A percentile compares a stretch with the other conserved stretches of the same genome.
These are phyloP conservation scores for Fraxinus anomala DNA, from an alignment of 257 asterid genomes.

Conservation along the genomic window DNA sequence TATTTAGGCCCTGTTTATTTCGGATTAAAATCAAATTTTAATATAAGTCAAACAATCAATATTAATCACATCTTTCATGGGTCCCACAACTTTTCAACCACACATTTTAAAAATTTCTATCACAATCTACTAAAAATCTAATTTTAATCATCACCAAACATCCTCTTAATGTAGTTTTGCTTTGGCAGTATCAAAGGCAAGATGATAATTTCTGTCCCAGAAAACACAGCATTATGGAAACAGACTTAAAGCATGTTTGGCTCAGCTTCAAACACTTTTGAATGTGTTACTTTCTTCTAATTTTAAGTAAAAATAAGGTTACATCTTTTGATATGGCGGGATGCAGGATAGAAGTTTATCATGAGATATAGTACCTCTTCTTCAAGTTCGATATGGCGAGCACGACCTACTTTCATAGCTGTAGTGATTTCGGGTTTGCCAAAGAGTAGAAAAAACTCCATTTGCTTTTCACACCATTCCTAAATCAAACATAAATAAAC, in stretches of 20 bases:
- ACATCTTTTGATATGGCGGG: background rate
- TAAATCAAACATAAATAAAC: slow-evolving; percentile 20
- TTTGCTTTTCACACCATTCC: slow-evolving; percentile 98
- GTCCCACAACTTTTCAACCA: too few relatives aligned
- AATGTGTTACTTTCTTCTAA: background rate
- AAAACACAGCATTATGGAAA: background rate
- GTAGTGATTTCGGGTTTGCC: slow-evolving; percentile 61
- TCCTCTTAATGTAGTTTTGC: background rate
- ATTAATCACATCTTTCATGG: too few relatives aligned
- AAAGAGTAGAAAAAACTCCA: slow-evolving; percentile 52
- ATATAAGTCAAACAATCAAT: too few relatives aligned
- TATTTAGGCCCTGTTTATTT: too few relatives aligned
- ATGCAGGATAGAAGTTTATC: background rate
- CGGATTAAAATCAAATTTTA: too few relatives aligned
- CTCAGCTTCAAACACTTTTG: background rate
- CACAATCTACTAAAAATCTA: too few relatives aligned
- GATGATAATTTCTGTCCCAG: background rate
- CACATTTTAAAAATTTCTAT: too few relatives aligned
- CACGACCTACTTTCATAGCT: slow-evolving; percentile 85
- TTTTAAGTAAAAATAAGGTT: background rate
- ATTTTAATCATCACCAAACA: too few relatives aligned
- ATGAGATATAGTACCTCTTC: slow-evolving; percentile 69
- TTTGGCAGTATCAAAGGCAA: background rate
- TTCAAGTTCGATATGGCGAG: slow-evolving; percentile 76
- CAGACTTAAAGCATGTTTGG: background rate